Evolutionary conservation across 2,329 filamentous ascomycete species (phyloP).

Genomic region (Dactylellina sp.): DNA sequence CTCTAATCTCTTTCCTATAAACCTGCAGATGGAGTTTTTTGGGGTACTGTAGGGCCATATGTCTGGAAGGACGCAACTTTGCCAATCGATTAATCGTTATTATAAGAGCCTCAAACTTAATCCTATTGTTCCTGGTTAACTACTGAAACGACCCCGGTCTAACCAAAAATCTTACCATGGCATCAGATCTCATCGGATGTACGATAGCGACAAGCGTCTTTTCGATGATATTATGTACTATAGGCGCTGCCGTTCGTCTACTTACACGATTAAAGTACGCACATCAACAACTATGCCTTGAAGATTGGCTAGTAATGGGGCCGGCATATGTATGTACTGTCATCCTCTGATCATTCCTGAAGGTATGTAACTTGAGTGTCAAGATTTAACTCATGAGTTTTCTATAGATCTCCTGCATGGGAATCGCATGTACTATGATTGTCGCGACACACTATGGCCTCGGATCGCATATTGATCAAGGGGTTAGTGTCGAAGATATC

Average conservation of each 20-base stretch:
- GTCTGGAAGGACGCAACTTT: too few relatives aligned
- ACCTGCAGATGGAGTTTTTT: too few relatives aligned
- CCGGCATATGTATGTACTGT: constrained; percentile 29
- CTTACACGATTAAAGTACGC: constrained; percentile 17
- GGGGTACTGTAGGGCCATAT: too few relatives aligned
- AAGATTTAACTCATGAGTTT: background rate
- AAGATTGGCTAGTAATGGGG: constrained; percentile 39
- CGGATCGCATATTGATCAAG: constrained; percentile 16
- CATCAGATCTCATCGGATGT: constrained; percentile 5
- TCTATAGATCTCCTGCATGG: constrained; percentile 20
- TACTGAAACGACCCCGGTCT: background rate
- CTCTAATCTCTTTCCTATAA: too few relatives aligned
- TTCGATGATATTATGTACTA: constrained; percentile 34
- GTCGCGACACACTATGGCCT: constrained; percentile 16
- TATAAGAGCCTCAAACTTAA: background rate
- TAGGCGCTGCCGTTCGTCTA: constrained; percentile 13
- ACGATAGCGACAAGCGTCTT: constrained; percentile 9
- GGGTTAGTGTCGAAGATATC: constrained; percentile 14
- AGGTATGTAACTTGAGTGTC: too few relatives aligned
- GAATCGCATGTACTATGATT: constrained; percentile 14
- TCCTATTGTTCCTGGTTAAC: background rate
- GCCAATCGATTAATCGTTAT: too few relatives aligned
- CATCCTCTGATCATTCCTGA: background rate
- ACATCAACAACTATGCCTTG: constrained; percentile 25
- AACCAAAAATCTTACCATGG: background rate